Base-by-base conservation (phyloP, 371 early-diverging fungal species). In the Thermomucor indicae-seudaticae region DNA sequence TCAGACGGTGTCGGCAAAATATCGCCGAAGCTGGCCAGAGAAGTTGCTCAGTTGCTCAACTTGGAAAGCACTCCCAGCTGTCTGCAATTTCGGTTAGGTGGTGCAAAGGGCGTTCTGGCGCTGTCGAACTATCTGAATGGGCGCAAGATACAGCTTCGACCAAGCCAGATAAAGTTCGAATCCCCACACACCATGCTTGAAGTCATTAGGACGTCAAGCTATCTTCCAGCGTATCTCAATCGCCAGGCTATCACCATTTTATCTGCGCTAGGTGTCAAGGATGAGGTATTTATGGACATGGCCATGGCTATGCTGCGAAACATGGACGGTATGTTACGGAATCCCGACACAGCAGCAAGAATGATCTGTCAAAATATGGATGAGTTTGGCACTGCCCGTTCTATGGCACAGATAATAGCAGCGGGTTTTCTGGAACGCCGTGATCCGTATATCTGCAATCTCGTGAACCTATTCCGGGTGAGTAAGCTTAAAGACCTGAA, bases 1-100 rank as follows among this genome's bases (percentile, higher is more conserved):
- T 83, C 89, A 4, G 96, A 95, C 58, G 96, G 96, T 10, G 83
- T 89, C n/a, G 95, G 95, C 6, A 68, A 62, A 20, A 83, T 93
- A 6, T 79, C 86, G 0, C 52, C 51, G 6, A 57, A 24, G 2
- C 48, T 86, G 14, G 88, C 88, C 0, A 48, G 65, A 34, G 60
- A 73, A 57, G 77, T 88, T 7, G 75, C 79, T 0, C 42, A 61
- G 0, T 59, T 55, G 8, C 49, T 89, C 51, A 72, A 76, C 24
- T 65, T 88, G 25, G 60, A 61, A 31, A 44, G 57, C 0, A 47
- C 70, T 0, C 92, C 93, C 0, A 72, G 79, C 22, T 93, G 91
- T 0, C 85, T 88, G 38, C 93, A 95, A 56, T 84, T 92, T 29
- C 82, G 93, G 32, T 58, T 88, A 6, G 91, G 80, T 17, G 93